Evolutionary conservation across 768 basidiomycete genomes (phyloP), one percentile per base, ranked within the genome.

Genomic region (Dioszegia hungarica): DNA sequence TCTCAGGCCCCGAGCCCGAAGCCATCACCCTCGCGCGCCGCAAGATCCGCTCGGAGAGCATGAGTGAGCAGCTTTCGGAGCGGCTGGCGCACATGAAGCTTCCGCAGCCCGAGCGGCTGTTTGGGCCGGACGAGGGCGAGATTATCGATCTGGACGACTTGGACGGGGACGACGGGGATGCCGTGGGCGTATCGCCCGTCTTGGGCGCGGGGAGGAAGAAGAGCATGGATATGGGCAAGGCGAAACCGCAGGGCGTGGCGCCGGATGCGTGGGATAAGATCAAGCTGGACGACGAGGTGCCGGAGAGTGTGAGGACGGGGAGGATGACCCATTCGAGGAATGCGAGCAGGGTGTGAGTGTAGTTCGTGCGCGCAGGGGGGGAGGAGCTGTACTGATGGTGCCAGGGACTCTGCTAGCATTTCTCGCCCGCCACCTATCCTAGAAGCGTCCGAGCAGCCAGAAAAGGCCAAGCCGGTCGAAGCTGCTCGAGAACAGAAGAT

Each of bases 401-500:
- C 17, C 27, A 54, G 50, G 24, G 48, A 56, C 25, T 5, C 33
- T 25, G 31, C 53, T 24, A 54, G 27, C 9, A 20, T 31, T 29
- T 3, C 28, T 41, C 31, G 38, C 5, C 52, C 57, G 5, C 33
- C 50, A 14, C 41, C 57, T 28, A 53, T 47, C 15, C 57, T 44
- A 2, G 51, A 59, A 50, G 28, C 38, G 27, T 4, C 49, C 24
- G 49, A 51, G 38, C 36, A 38, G 15, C n/a, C 36, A 9, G 36
- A 51, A 15, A 20, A 14, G 24, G 11, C 19, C 19, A 51, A 38
- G 11, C 29, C 54, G 31, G 50, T 50, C 17, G 56, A 43, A 28
- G 59, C 51, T 10, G 64, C 66, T 17, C 60, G 65, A 19, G 84
- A 81, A 17, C 93, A 97, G 75, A 81, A 91, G 51, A 86, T 99